A percentile compares a stretch with the other conserved stretches of the same genome.
These are phyloP conservation scores for Dactylorhiza incarnata DNA, from an alignment of 106 monocot species.

Conservation along the genomic window DNA sequence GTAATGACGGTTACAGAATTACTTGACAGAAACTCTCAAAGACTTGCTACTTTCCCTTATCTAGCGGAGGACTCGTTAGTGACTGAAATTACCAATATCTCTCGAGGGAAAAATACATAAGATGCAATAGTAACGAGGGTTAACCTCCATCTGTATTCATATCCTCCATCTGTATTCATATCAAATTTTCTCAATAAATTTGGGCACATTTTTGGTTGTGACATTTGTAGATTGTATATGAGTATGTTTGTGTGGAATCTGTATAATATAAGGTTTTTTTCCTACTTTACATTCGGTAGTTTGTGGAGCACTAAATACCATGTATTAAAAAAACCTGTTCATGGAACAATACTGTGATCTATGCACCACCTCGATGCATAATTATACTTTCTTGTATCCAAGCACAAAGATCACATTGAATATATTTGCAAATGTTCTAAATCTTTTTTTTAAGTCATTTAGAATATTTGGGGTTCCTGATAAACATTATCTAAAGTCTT, in stretches of 20 bases:
- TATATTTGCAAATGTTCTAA: no score
- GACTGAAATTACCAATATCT: no score
- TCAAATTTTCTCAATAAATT: background rate
- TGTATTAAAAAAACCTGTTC: background rate
- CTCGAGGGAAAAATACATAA: no score
- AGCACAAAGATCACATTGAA: background rate
- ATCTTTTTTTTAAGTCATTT: background rate
- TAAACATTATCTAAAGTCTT: background rate
- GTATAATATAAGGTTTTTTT: background rate
- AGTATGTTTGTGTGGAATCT: background rate
- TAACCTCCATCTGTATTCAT: no score
- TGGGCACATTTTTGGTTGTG: background rate
- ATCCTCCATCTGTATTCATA: no score
- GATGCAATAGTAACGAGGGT: no score
- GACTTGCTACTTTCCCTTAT: no score
- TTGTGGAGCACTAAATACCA: background rate
- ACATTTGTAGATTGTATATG: background rate
- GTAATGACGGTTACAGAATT: no score
- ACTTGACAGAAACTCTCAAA: no score
- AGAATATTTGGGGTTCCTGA: background rate
- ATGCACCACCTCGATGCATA: background rate
- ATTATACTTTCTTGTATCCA: background rate
- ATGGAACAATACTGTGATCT: background rate
- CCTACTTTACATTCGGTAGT: background rate
- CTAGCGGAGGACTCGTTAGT: no score